These are phyloP conservation scores for Hortiboletus campestris DNA, from an alignment of 768 basidiomycete species.

Conservation along the genomic window DNA sequence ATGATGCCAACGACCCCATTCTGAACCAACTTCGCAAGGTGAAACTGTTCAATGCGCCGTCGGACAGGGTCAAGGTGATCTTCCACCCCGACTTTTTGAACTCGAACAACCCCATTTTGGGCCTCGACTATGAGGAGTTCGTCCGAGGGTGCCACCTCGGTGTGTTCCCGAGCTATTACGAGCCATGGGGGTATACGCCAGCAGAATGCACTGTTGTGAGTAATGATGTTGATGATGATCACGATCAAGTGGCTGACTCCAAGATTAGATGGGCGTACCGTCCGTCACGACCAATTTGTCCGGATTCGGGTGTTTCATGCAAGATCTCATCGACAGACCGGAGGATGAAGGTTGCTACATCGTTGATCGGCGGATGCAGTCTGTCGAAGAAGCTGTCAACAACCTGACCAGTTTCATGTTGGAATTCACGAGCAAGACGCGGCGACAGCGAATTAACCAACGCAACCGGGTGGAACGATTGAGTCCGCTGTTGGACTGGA, in stretches of 20 bases:
- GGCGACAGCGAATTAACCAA: constrained; percentile 98
- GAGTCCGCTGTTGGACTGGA: constrained; percentile 95
- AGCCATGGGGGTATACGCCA: constrained; percentile 96
- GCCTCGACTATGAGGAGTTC: constrained; percentile 98
- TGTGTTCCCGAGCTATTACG: constrained; percentile 97
- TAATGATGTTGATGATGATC: constrained; percentile 11
- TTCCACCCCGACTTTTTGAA: constrained; percentile 99
- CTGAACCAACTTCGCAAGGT: constrained; percentile 93
- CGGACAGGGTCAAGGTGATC: constrained; percentile 93
- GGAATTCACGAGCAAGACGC: constrained; percentile 73
- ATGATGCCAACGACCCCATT: constrained; percentile 90
- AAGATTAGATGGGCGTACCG: constrained; percentile 88
- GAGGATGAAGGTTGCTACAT: constrained; percentile 97
- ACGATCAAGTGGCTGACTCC: constrained; percentile 8
- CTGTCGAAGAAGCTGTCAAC: constrained; percentile 88
- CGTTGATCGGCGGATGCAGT: constrained; percentile 86
- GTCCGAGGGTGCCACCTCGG: constrained; percentile 97
- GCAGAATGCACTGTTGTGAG: constrained; percentile 97
- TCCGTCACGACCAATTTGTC: constrained; percentile 97
- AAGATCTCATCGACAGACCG: constrained; percentile 92
- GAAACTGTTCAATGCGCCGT: constrained; percentile 83
- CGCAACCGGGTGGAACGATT: constrained; percentile 96
- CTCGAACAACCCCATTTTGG: constrained; percentile 95
- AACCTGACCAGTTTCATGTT: constrained; percentile 78
- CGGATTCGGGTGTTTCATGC: constrained; percentile 98